phyloP scores from a whole-genome alignment of 1,284 basidiomycete species.

The Ganoderma meredithae region DNA sequence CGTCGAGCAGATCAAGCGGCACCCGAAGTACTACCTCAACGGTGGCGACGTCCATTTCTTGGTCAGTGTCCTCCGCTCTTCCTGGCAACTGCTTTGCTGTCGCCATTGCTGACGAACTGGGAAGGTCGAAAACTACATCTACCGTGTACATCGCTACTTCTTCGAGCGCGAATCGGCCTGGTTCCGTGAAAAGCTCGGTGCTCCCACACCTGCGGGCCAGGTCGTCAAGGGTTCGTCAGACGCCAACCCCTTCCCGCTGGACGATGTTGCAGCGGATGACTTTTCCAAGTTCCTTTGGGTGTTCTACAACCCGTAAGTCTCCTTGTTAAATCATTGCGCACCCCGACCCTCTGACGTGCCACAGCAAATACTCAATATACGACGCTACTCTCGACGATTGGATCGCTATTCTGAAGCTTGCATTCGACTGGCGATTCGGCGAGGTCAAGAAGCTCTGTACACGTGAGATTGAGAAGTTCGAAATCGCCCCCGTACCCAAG shows the following conservation, averaged over 20 bases:
- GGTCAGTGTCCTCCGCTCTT: slow-evolving; percentile 44
- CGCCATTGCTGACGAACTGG: slow-evolving; percentile 11
- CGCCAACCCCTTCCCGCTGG: slow-evolving; percentile 57
- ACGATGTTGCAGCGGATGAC: slow-evolving; percentile 53
- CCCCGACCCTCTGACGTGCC: slow-evolving; percentile 12
- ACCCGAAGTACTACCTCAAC: slow-evolving; percentile 59
- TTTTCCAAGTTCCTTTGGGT: slow-evolving; percentile 72
- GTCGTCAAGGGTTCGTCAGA: slow-evolving; percentile 52
- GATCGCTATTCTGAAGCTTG: slow-evolving; percentile 64
- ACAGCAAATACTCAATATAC: slow-evolving; percentile 65
- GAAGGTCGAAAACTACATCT: slow-evolving; percentile 57
- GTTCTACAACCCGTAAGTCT: slow-evolving; percentile 71
- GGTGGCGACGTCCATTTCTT: slow-evolving; percentile 62
- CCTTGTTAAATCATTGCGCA: neutral
- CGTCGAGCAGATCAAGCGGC: slow-evolving; percentile 42
- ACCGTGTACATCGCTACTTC: slow-evolving; percentile 68
- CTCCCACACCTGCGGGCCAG: slow-evolving; percentile 54
- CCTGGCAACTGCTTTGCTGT: slow-evolving; percentile 12
- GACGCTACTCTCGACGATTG: slow-evolving; percentile 60
- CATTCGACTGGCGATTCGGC: slow-evolving; percentile 64
- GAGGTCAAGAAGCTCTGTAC: slow-evolving; percentile 66
- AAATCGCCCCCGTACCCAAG: slow-evolving; percentile 64
- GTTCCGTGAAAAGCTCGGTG: slow-evolving; percentile 56
- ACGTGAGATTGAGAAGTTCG: slow-evolving; percentile 66
- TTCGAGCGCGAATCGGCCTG: slow-evolving; percentile 67